Evolutionary conservation across 768 basidiomycete genomes (phyloP), one percentile per base, ranked within the genome.

Genomic region (Xerocomellus dryophilus): DNA sequence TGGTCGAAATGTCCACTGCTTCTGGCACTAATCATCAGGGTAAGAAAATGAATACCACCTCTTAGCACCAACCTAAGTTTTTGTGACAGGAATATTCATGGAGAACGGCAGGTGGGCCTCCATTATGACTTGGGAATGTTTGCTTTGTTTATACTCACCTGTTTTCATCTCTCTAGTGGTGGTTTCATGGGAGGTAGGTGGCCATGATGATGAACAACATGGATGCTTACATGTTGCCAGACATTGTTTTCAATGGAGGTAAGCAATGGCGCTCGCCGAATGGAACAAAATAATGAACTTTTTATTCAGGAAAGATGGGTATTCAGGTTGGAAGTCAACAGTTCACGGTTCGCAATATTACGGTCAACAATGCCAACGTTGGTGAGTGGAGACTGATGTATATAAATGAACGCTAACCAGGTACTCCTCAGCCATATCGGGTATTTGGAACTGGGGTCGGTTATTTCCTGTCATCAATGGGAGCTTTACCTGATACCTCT

Each of bases 291-390:
- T 25, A 14, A 9, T 20, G 25, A 50, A 11, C 0, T 25, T 20
- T n/a, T 47, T 7, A 5, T 51, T n/a, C n/a, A 66, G 64, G 78
- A 66, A 66, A 57, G 43, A 82, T 73, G 43, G 89, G 85, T 15
- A 83, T 90, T 41, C 80, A 80, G 74, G 83, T 85, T 39, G 89
- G 88, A 51, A 90, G 85, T 54, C 88, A 92, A 70, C 89, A 91
- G 77, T 86, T 86, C 59, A 85, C 84, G 0, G 81, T 85, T 43
- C 79, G 85, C 25, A 86, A 86, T 61, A 67, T 86, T 49, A 81
- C 77, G 1, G 64, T 81, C 34, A 79, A 77, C 59, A 78, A 80
- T 57, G 76, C 77, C 18, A 57, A 73, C 7, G 66, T 66, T 45
- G 76, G 76, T 75, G 54, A 55, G 64, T 45, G 12, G 15, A 12